Base-by-base conservation (phyloP, 257 asterid genomes). In the Solanum okadae region DNA sequence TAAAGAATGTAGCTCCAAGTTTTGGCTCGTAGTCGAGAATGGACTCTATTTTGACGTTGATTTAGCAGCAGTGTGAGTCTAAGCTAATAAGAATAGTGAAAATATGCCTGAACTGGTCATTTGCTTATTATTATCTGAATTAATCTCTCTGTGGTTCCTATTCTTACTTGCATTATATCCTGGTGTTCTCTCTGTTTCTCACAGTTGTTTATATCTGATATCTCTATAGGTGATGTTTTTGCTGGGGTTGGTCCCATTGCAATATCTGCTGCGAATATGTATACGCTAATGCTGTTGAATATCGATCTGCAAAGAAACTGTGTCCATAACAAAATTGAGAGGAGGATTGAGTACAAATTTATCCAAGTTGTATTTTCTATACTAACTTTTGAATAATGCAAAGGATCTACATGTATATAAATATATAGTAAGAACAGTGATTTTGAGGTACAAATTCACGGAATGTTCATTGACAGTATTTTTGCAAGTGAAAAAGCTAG, bases 181-280 rank as follows among this genome's bases (percentile, higher is more conserved):
- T 38, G 34, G 23, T n/a, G 13, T n/a, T 40, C 61, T 22, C 52
- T 76, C 23, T 40, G 5, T 77, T n/a, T 77, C 16, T 37, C 84
- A 70, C 84, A 37, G 56, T 77, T 77, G 34, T n/a, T 77, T 23
- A 40, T 40, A 40, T 40, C 13, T 40, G 44, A 38, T 10, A 13
- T 73, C 61, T 88, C 86, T 90, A 46, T 93, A 95, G 99, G 98
- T 93, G 99, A 97, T 93, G 96, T 95, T 87, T 97, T 97, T 92
- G 94, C 98, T 77, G 99, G 98, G 90, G 97, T 97, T 88, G 99
- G 99, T 85, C 99, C 99, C 31, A 91, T 97, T 90, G 95, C 98
- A 46, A 89, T 96, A 87, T 79, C 97, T 73, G 98, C 98, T 77
- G 98, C 96, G 33, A 93, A 91, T 90, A 87, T 89, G 98, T 95